A percentile compares a stretch with the other conserved stretches of the same genome.
Evolutionary conservation across 768 basidiomycete genomes (phyloP).

Genomic region (Hydnum rufescens): DNA sequence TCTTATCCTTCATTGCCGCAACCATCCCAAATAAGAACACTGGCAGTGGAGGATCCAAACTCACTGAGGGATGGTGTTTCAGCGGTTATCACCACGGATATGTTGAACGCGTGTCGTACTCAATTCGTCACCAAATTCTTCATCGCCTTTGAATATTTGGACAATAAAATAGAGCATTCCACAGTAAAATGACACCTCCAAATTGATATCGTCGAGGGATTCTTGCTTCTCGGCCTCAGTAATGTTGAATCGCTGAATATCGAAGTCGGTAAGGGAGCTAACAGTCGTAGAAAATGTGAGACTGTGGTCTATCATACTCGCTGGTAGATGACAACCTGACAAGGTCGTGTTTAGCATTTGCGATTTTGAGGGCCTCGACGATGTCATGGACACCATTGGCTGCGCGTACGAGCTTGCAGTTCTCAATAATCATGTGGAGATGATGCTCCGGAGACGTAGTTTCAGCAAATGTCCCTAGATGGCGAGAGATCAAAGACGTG

Average conservation of each 20-base stretch:
- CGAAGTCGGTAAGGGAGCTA: slow-evolving; percentile 58
- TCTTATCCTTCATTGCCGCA: slow-evolving; percentile 79
- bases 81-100: neutral
- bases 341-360: slow-evolving; percentile 68
- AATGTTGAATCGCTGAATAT: slow-evolving; percentile 51
- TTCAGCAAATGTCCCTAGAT: slow-evolving; percentile 70
- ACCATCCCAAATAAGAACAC: slow-evolving; percentile 82
- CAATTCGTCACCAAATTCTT: slow-evolving; percentile 88
- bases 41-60: slow-evolving; percentile 82
- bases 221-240: slow-evolving; percentile 51
- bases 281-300: neutral
- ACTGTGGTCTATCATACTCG: neutral
- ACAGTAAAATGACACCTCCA: slow-evolving; percentile 81
- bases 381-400: slow-evolving; percentile 71
- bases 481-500: neutral
- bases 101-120: slow-evolving; percentile 35
- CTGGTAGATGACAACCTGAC: slow-evolving; percentile 35
- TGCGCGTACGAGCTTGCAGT: slow-evolving; percentile 66
- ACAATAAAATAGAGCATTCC: slow-evolving; percentile 91
- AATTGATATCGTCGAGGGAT: slow-evolving; percentile 74
- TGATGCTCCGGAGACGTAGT: slow-evolving; percentile 86
- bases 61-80: slow-evolving; percentile 59
- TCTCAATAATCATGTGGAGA: slow-evolving; percentile 87
- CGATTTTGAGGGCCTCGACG: slow-evolving; percentile 77
- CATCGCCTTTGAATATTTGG: slow-evolving; percentile 82